Percentiles rank a stretch among this genome's conserved stretches.
phyloP scores from a whole-genome alignment of 176 grass and related monocot genomes.

The Puccinellia tenuiflora region DNA sequence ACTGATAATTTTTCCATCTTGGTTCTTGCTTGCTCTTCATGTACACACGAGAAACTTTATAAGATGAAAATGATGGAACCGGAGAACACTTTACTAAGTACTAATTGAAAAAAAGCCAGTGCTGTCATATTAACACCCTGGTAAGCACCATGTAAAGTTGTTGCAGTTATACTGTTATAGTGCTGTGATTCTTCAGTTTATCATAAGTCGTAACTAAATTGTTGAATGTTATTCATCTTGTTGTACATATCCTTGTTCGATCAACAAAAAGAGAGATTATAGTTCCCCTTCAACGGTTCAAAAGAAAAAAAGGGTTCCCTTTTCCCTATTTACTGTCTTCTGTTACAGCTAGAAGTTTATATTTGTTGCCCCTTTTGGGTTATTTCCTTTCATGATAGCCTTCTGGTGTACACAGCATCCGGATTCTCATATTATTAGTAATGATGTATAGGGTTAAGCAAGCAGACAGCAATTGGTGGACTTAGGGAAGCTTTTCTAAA shows the following conservation, averaged over 20 bases:
- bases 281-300: neutral
- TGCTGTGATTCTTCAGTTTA: neutral
- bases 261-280: neutral
- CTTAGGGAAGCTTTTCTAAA: slow-evolving; percentile 61
- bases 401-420: neutral
- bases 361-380: neutral
- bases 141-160: neutral
- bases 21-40: neutral
- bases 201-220: neutral
- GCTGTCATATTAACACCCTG: neutral
- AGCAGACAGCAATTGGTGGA: slow-evolving; percentile 61
- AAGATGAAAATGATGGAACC: neutral
- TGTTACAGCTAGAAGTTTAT: slow-evolving; percentile 8
- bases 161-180: neutral
- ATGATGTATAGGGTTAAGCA: slow-evolving; percentile 63
- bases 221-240: neutral
- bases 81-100: neutral
- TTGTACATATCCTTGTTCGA: neutral
- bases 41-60: neutral
- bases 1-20: neutral
- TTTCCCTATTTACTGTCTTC: neutral
- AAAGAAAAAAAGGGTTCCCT: neutral
- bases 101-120: neutral
- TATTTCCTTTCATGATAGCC: neutral
- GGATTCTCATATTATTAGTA: neutral